phyloP scores from a whole-genome alignment of 2,329 filamentous ascomycete species.

The Torrubiella hemipterigena region DNA sequence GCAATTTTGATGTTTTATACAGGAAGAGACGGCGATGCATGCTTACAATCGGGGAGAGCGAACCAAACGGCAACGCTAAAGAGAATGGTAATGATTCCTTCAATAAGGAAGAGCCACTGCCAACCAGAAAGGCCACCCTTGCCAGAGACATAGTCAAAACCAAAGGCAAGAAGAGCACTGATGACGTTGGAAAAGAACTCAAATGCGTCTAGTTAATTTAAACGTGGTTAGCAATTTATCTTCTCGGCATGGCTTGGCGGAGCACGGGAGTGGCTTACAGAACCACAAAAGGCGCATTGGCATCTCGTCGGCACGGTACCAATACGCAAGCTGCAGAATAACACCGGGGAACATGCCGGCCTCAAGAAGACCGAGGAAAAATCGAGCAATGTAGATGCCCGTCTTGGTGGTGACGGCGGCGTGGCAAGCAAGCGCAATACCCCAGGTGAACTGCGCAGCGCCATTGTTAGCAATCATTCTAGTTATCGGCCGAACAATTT shows the following conservation, averaged over 20 bases:
- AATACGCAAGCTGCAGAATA: constrained; percentile 31
- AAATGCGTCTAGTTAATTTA: constrained; percentile 17
- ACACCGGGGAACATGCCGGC: constrained; percentile 29
- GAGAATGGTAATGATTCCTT: constrained; percentile 34
- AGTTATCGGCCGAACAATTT: no score
- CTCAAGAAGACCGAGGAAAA: constrained; percentile 25
- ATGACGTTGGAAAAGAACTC: constrained; percentile 28
- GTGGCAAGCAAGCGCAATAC: constrained; percentile 20
- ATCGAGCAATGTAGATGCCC: constrained; percentile 23
- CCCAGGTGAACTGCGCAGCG: constrained; percentile 16
- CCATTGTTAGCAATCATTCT: neutral
- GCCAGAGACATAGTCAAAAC: constrained; percentile 25
- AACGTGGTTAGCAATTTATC: constrained; percentile 1
- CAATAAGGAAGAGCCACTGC: constrained; percentile 25
- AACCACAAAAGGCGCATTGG: constrained; percentile 31
- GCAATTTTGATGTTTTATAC: no score
- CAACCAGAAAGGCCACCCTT: constrained; percentile 21
- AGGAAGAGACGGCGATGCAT: constrained; percentile 2
- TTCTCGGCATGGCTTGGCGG: constrained; percentile 9
- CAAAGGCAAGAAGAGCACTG: constrained; percentile 29
- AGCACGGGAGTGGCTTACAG: constrained; percentile 17
- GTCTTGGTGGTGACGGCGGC: constrained; percentile 22
- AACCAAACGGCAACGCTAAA: constrained; percentile 37
- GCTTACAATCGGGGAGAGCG: constrained; percentile 37
- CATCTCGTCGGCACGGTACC: constrained; percentile 36